Base-by-base conservation (phyloP, 306 rosid genomes). In the Clitoria ternatea region DNA sequence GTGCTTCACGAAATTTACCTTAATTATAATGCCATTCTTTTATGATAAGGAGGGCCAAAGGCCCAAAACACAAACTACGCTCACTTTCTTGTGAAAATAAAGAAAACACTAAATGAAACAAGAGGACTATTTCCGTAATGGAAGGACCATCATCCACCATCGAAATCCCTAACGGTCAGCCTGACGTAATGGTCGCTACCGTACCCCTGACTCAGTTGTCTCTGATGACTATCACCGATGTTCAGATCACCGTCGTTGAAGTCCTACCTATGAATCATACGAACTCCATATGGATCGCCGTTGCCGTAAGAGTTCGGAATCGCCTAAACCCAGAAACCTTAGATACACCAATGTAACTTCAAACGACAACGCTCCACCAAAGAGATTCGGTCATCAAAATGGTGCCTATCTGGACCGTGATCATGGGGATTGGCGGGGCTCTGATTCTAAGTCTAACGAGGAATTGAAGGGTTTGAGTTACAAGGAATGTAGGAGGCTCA, bases 221-320 rank as follows among this genome's bases (percentile, higher is more conserved):
- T 79, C 82, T 27, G 83, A 79, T 19, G 49, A 70, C 45, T 48
- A 70, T 3, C 75, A 70, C 40, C n/a, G n/a, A n/a, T n/a, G n/a
- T n/a, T n/a, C n/a, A n/a, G n/a, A n/a, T n/a, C n/a, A n/a, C n/a
- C 79, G 63, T 18, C 87, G 94, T 20, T 86, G 91, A 11, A 90
- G 95, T 78, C 97, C 97, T 44, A 88, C 76, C 82, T 90, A 90
- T 4, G 95, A 88, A 18, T 70, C 74, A 9, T 86, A 83, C 67
- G 87, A 86, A n/a, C 69, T 50, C 45, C 29, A 47, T 22, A 26
- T 29, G 2, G 39, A 52, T 6, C 84, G 27, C 45, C 30, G 45
- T 50, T 75, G 72, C 48, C 36, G 2, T 7, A 83, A n/a, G n/a
- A n/a, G 75, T 0, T 78, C 82, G 6, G 40, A 20, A 20, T 83